Percentiles rank a stretch among this genome's conserved stretches.
These are phyloP conservation scores for Plantago major DNA, from an alignment of 257 asterid genomes.

Conservation along the genomic window DNA sequence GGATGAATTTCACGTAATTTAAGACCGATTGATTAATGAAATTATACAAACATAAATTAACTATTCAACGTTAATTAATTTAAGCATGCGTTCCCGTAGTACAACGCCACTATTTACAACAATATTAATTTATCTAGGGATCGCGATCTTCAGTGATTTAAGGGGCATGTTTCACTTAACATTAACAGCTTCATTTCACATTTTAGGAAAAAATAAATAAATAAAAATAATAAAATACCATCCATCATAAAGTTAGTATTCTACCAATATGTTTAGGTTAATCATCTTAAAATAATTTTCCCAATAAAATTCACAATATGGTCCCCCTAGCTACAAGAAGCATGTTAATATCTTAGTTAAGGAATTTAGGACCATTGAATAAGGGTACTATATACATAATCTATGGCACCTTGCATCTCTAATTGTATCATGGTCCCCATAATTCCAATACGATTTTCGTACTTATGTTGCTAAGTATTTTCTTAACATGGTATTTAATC, in stretches of 20 bases:
- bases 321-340: background rate
- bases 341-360: background rate
- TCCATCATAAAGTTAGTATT: too few species aligned
- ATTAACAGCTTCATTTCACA: background rate
- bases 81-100: too few species aligned
- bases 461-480: background rate
- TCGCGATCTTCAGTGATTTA: conserved; percentile 11
- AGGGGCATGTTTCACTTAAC: conserved; percentile 18
- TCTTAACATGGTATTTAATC: background rate
- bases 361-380: background rate
- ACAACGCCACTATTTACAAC: too few species aligned
- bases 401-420: background rate
- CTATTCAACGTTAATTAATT: too few species aligned
- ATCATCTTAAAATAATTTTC: background rate
- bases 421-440: conserved; percentile 3
- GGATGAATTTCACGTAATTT: too few species aligned
- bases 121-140: too few species aligned
- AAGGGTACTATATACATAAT: too few species aligned
- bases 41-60: too few species aligned
- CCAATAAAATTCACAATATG: background rate
- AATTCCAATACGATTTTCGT: background rate
- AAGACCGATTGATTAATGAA: too few species aligned
- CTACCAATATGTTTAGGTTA: background rate
- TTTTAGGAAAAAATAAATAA: too few species aligned
- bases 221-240: too few species aligned